Base-by-base conservation (phyloP, 768 basidiomycete species). In the Podaxis sp. region DNA sequence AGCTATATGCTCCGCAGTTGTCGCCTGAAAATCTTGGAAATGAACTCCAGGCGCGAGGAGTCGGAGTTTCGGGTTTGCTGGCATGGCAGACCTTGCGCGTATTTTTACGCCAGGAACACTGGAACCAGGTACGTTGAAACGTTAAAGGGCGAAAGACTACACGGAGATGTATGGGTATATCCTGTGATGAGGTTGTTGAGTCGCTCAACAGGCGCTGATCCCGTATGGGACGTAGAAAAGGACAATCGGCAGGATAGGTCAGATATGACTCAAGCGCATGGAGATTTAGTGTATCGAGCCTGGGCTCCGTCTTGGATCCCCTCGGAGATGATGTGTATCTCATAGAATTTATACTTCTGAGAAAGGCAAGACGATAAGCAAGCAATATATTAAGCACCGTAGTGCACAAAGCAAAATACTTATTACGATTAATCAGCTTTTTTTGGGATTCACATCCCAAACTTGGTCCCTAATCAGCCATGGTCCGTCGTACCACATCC, bases 401-500 rank as follows among this genome's bases (percentile, higher is more conserved):
- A 17, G 43, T 55, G 54, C 54, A 40, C 11, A 25, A 22, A 46
- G 13, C 43, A 49, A 11, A 43, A 46, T 29, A 37, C 57, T 36
- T 12, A 47, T 58, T 58, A 49, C 43, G 58, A 56, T 62, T 40
- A 62, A 17, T 47, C 15, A 41, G 38, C n/a, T 43, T 50, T 55
- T 49, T 49, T 55, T 33, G 40, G 61, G 12, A 11, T 37, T 25
- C 7, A 64, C 55, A n/a, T 63, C 59, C 73, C 73, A 80, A 43
- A 86, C 71, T 68, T 87, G 85, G 65, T 88, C 87, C 64, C 85
- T 79, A 66, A 90, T 78, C 59, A 78, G 73, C 89, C 89, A 90
- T 2, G 87, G 85, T 0, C 77, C 76, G 57, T 85, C 82, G 59
- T 84, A 85, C 89, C 89, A 91, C 75, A 87, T 84, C 55, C 83